phyloP scores from a whole-genome alignment of 139 green algal genomes.

The Pleodorina starrii region DNA sequence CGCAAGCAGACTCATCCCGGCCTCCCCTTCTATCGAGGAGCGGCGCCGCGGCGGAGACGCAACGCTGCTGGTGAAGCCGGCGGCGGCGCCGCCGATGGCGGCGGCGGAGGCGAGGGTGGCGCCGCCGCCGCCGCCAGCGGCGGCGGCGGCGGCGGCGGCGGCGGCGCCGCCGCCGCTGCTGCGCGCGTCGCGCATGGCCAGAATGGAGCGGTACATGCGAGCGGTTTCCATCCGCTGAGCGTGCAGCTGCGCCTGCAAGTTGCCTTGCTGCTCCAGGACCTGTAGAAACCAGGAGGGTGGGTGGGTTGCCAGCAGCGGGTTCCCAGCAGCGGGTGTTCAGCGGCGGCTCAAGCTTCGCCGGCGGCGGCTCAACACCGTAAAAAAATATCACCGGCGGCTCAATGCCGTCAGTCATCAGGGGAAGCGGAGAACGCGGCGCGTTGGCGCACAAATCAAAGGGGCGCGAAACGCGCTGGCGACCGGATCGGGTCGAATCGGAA shows the following conservation, averaged over 20 bases:
- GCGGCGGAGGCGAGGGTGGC: background rate
- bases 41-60: background rate
- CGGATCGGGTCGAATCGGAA: too few species aligned
- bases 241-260: slow-evolving; percentile 24
- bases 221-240: slow-evolving; percentile 13
- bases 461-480: too few species aligned
- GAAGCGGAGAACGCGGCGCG: too few species aligned
- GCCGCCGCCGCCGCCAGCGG: background rate
- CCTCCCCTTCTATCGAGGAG: background rate
- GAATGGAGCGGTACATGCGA: slow-evolving; percentile 1
- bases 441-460: too few species aligned
- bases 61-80: background rate
- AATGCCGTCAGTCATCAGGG: too few species aligned
- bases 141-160: background rate
- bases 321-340: too few species aligned
- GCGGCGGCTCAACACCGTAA: too few species aligned
- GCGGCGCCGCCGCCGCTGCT: slow-evolving; percentile 27
- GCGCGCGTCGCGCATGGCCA: slow-evolving; percentile 22
- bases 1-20: too few species aligned
- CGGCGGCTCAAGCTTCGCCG: too few species aligned
- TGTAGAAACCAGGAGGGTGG: too few species aligned
- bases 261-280: slow-evolving; percentile 38
- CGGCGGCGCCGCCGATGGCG: background rate
- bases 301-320: too few species aligned
- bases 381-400: too few species aligned